Evolutionary conservation across 1,284 basidiomycete species (phyloP).

Genomic region (Ceratobasidium sp.): DNA sequence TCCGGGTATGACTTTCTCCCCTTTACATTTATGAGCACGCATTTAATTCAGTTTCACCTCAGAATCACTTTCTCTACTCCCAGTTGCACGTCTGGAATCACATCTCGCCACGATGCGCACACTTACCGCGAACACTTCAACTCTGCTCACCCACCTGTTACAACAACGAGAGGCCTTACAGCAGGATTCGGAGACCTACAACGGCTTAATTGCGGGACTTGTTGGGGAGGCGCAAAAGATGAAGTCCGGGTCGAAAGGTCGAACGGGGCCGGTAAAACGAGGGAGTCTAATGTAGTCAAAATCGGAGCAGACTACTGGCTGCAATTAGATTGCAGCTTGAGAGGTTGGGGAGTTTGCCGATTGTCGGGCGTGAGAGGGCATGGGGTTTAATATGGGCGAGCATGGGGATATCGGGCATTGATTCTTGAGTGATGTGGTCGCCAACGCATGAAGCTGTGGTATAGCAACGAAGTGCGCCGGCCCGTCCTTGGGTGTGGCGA

Average conservation of each 20-base stretch:
- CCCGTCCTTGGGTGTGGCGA: no score
- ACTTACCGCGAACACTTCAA: conserved; percentile 80
- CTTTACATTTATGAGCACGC: not conserved
- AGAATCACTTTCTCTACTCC: conserved; percentile 81
- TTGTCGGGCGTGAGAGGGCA: no score
- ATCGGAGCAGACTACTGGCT: not conserved
- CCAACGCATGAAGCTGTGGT: no score
- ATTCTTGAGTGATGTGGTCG: no score
- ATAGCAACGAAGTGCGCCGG: no score
- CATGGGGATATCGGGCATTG: no score
- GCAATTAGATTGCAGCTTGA: not conserved
- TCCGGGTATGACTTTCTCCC: conserved; percentile 66
- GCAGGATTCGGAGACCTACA: conserved; percentile 90
- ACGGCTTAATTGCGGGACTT: conserved; percentile 82
- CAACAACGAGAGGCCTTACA: conserved; percentile 86
- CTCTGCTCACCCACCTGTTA: conserved; percentile 81
- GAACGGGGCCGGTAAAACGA: conserved; percentile 24
- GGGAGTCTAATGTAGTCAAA: conserved; percentile 29
- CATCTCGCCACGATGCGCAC: conserved; percentile 74
- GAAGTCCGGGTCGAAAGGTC: conserved; percentile 40
- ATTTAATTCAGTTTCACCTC: conserved; percentile 36
- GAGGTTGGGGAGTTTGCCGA: no score
- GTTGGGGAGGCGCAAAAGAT: conserved; percentile 68
- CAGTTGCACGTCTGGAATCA: conserved; percentile 73
- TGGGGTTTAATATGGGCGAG: no score